These are phyloP conservation scores for Alternaria alternata DNA, from an alignment of 2,329 filamentous ascomycete species.

Conservation along the genomic window DNA sequence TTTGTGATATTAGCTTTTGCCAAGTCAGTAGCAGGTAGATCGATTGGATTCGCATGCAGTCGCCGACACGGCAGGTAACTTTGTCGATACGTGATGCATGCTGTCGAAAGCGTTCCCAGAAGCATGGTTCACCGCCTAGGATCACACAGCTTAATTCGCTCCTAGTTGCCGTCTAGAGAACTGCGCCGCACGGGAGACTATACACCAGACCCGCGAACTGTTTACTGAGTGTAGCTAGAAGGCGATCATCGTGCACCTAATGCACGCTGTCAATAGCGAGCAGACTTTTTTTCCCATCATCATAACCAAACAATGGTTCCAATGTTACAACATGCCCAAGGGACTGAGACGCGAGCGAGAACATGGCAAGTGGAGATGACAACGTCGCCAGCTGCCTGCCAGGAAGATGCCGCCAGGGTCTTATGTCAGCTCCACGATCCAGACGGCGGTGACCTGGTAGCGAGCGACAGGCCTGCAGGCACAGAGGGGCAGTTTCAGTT, in stretches of 20 bases:
- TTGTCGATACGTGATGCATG: conserved; percentile 7
- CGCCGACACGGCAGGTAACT: conserved; percentile 8
- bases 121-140: conserved; percentile 28
- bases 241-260: background rate
- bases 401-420: background rate
- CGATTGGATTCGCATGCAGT: conserved; percentile 9
- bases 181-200: conserved; percentile 5
- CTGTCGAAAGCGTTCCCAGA: conserved; percentile 20
- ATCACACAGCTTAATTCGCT: conserved; percentile 22
- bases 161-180: conserved; percentile 29
- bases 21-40: background rate
- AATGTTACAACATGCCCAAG: background rate
- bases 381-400: background rate
- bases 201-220: conserved; percentile 3
- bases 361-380: background rate
- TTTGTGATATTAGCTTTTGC: conserved; percentile 4
- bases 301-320: background rate
- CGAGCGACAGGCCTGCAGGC: conserved; percentile 6
- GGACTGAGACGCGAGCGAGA: background rate
- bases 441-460: conserved; percentile 7
- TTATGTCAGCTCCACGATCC: conserved; percentile 2
- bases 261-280: background rate
- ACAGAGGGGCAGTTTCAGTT: conserved; percentile 12
- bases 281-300: background rate
- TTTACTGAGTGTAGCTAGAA: conserved; percentile 6